A percentile compares a stretch with the other conserved stretches of the same genome.
phyloP scores from a whole-genome alignment of 371 early-diverging fungal genomes.

The Mortierella sp. region DNA sequence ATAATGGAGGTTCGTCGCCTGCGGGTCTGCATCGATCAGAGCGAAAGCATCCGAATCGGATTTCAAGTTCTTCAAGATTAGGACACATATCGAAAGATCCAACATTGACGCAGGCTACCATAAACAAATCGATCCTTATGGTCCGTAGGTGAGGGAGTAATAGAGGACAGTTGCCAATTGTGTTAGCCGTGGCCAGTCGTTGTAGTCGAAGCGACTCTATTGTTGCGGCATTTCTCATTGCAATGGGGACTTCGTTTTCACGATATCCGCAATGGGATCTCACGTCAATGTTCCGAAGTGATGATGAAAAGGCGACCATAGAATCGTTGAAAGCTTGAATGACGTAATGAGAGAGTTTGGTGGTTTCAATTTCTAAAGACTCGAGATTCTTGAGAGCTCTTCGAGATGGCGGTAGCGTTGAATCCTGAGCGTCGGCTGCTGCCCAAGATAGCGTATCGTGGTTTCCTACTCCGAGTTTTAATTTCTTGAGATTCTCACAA shows the following conservation, averaged over 20 bases:
- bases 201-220: background rate
- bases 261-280: background rate
- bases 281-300: background rate
- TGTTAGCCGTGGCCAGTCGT: background rate
- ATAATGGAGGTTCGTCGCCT: background rate
- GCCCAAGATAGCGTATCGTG: conserved; percentile 9
- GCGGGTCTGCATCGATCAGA: background rate
- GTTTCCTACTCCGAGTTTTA: conserved; percentile 1
- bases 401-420: background rate
- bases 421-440: background rate
- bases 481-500: background rate
- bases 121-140: background rate
- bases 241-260: background rate
- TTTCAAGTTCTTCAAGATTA: conserved; percentile 3
- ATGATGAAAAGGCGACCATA: conserved; percentile 8
- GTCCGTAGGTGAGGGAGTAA: background rate
- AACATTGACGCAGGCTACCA: background rate
- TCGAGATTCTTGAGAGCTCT: conserved; percentile 6
- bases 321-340: conserved; percentile 19
- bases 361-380: background rate
- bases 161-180: conserved; percentile 9
- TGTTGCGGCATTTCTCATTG: background rate
- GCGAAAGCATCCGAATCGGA: conserved; percentile 1
- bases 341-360: background rate
- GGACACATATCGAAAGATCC: conserved; percentile 13